Evolutionary conservation across 257 asterid species (phyloP).

Genomic region (Handroanthus guayacan): DNA sequence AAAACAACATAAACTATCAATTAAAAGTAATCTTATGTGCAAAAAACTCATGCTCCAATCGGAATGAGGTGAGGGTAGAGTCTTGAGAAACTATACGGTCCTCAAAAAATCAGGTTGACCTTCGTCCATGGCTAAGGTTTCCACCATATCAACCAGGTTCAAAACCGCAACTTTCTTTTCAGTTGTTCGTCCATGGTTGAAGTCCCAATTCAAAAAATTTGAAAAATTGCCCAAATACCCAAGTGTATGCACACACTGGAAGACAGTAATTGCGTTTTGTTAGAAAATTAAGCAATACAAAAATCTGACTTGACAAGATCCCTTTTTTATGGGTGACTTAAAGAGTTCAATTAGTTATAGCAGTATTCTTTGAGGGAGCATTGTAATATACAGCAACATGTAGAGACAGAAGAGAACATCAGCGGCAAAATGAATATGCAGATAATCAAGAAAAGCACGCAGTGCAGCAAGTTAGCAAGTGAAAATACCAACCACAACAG

Average conservation of each 20-base stretch:
- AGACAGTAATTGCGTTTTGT: neutral
- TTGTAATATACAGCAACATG: too few species aligned
- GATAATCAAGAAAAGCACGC: neutral
- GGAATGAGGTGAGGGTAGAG: neutral
- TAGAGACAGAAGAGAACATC: neutral
- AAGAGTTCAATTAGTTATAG: too few species aligned
- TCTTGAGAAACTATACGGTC: too few species aligned
- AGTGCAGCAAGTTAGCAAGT: neutral
- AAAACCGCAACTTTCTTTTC: neutral
- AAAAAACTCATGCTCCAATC: neutral
- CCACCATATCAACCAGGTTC: neutral
- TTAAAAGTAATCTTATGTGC: neutral
- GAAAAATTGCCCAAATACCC: neutral
- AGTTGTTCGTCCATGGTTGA: neutral
- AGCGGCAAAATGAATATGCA: neutral
- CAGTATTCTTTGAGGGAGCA: too few species aligned
- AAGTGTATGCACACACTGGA: neutral
- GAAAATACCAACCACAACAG: neutral
- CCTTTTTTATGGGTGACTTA: too few species aligned
- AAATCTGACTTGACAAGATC: too few species aligned
- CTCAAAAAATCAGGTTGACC: neutral
- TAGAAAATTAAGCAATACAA: too few species aligned
- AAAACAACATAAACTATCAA: neutral
- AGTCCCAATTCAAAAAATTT: neutral
- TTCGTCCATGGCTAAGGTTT: neutral